Percentiles rank a stretch among this genome's conserved stretches.
These are phyloP conservation scores for Tricharina praecox DNA, from an alignment of 495 filamentous ascomycete species.

Conservation along the genomic window DNA sequence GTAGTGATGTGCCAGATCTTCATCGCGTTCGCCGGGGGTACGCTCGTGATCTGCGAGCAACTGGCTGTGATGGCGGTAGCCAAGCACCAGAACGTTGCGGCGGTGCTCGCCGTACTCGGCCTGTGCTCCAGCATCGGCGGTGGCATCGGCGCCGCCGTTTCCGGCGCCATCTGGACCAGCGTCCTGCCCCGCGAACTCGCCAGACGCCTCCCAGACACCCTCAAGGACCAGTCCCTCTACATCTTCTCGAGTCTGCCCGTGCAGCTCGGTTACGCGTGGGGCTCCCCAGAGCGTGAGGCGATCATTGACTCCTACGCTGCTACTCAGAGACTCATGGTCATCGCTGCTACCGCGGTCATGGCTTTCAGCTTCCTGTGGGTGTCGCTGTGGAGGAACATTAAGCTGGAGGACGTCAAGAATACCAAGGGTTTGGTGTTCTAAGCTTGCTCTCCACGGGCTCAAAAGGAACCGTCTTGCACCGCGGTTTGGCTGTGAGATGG, in stretches of 20 bases:
- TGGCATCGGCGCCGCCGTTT: conserved; percentile 44
- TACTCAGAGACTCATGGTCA: conserved; percentile 39
- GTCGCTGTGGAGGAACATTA: conserved; percentile 39
- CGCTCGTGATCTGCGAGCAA: conserved; percentile 44
- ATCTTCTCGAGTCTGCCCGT: conserved; percentile 38
- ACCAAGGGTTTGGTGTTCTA: conserved; percentile 29
- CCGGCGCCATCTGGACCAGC: conserved; percentile 49
- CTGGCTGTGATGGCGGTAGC: conserved; percentile 51
- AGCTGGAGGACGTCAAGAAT: conserved; percentile 38
- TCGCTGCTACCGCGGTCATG: conserved; percentile 35
- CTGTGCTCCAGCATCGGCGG: conserved; percentile 49
- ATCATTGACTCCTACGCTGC: conserved; percentile 42
- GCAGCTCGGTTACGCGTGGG: conserved; percentile 39
- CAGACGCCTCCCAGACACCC: conserved; percentile 37
- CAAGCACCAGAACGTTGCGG: conserved; percentile 48
- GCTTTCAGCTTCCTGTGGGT: conserved; percentile 33
- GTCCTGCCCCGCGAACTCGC: conserved; percentile 38
- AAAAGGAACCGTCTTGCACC: too few species aligned
- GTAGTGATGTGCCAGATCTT: conserved; percentile 66
- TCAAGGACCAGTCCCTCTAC: conserved; percentile 24
- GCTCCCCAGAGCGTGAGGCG: conserved; percentile 35
- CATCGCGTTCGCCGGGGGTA: conserved; percentile 49
- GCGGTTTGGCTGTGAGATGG: too few species aligned
- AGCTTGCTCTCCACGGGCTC: too few species aligned
- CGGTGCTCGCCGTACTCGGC: conserved; percentile 43